A percentile compares a stretch with the other conserved stretches of the same genome.
phyloP scores from a whole-genome alignment of 2,329 filamentous ascomycete genomes.

The Knufia petricola region DNA sequence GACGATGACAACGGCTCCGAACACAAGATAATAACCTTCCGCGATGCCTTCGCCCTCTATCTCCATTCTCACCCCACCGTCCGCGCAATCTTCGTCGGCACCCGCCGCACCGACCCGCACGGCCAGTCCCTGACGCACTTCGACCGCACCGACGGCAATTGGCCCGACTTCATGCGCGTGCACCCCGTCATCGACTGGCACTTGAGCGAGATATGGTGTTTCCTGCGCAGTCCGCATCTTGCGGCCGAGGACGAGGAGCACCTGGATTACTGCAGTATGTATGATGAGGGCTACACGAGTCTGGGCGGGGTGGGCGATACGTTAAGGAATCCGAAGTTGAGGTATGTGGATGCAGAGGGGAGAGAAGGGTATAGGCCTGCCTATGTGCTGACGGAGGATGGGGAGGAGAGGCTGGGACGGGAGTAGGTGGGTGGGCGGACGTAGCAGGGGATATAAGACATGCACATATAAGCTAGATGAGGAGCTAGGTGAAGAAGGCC shows the following conservation, averaged over 20 bases:
- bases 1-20: neutral
- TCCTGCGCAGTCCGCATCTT: constrained; percentile 55
- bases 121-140: constrained; percentile 70
- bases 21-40: constrained; percentile 47
- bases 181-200: constrained; percentile 98
- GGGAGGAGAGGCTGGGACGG: constrained; percentile 69
- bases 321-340: constrained; percentile 71
- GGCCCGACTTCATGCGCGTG: constrained; percentile 86
- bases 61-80: constrained; percentile 45
- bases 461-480: too few species aligned
- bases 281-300: constrained; percentile 82
- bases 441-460: too few species aligned
- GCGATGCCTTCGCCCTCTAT: constrained; percentile 68
- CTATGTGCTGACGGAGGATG: constrained; percentile 64
- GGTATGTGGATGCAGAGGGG: constrained; percentile 25
- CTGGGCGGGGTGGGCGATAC: constrained; percentile 88
- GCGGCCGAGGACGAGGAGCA: constrained; percentile 31
- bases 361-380: constrained; percentile 54
- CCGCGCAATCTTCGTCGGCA: constrained; percentile 76
- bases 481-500: too few species aligned
- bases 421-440: constrained; percentile 41
- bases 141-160: constrained; percentile 76
- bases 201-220: constrained; percentile 88
- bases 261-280: constrained; percentile 74
- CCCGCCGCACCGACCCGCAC: constrained; percentile 84